phyloP scores from a whole-genome alignment of 495 filamentous ascomycete species.

The Sordaria brevicollis region DNA sequence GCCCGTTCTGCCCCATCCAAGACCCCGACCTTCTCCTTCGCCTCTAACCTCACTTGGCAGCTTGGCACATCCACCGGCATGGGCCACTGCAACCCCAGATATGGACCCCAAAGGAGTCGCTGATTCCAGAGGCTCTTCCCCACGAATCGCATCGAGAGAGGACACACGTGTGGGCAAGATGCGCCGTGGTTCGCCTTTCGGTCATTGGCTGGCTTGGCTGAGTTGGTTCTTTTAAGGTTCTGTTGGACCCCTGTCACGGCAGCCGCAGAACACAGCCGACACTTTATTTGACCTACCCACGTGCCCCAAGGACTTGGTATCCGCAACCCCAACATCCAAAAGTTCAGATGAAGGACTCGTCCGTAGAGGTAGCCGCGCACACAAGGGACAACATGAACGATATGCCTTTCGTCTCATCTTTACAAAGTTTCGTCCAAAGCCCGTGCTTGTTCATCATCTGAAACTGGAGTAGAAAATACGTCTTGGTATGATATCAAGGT shows the following conservation, averaged over 20 bases:
- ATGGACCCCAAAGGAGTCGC: not conserved
- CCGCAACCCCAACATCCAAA: not conserved
- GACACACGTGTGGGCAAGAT: not conserved
- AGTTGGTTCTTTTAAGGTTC: not conserved
- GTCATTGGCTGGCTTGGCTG: not conserved
- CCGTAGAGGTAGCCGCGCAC: not conserved
- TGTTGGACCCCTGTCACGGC: not conserved
- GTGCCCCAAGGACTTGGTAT: not conserved
- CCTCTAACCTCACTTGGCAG: not conserved
- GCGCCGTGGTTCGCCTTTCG: not conserved
- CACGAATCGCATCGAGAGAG: not conserved
- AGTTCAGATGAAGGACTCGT: not conserved
- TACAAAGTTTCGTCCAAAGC: not conserved
- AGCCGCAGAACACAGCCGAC: not conserved
- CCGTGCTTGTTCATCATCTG: not conserved
- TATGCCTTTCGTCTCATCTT: not conserved
- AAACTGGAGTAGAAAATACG: not conserved
- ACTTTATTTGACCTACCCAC: not conserved
- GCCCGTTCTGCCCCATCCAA: not conserved
- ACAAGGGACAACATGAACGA: not conserved
- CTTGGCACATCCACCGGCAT: not conserved
- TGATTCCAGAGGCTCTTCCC: not conserved
- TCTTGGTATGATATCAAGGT: not conserved
- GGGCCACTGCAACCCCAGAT: not conserved
- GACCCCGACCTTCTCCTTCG: not conserved